Base-by-base conservation (phyloP, 176 grass and related monocot genomes). In the Avena atlantica region DNA sequence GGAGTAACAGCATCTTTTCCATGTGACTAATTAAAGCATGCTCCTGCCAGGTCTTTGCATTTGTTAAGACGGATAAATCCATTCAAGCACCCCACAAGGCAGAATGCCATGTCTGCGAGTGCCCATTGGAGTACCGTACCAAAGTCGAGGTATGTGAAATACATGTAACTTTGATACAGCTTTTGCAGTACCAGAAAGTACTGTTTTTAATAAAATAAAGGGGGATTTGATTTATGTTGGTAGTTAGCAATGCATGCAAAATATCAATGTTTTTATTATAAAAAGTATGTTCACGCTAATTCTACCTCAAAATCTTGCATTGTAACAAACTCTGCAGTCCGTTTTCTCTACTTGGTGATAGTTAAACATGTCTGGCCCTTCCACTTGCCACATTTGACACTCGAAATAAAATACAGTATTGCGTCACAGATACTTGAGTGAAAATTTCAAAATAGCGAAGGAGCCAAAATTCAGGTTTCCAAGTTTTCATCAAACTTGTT, bases 71-170 rank as follows among this genome's bases (percentile, higher is more conserved):
- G 0, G 92, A 93, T 67, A 96, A 88, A 69, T 93, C 89, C 44
- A 88, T 79, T 21, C 68, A 79, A 81, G 70, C 44, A 42, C 90
- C 92, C 68, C 97, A 98, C 58, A 89, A 68, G 90, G 94, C 97
- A 40, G 87, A 92, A 82, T 98, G 97, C 15, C 97, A 98, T 94
- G 97, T 98, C n/a, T 98, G 97, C 48, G 85, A 94, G 4, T 94
- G 90, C 34, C 48, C 80, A 19, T 83, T 98, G 94, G 97, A 96
- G 85, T 98, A 89, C 48, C 94, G 91, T 47, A 93, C 94, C 10
- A 98, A 98, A 91, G 87, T 98, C 21, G 82, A 94, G 91, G 97
- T 98, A 92, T 60, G 78, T 76, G 16, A 59, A 58, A 34, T 31
- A 62, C 29, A 2, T 31, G 29, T 31, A 2, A 31, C 2, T 69